A percentile compares a stretch with the other conserved stretches of the same genome.
phyloP scores from a whole-genome alignment of 495 filamentous ascomycete genomes.

The Daldinia loculata region DNA sequence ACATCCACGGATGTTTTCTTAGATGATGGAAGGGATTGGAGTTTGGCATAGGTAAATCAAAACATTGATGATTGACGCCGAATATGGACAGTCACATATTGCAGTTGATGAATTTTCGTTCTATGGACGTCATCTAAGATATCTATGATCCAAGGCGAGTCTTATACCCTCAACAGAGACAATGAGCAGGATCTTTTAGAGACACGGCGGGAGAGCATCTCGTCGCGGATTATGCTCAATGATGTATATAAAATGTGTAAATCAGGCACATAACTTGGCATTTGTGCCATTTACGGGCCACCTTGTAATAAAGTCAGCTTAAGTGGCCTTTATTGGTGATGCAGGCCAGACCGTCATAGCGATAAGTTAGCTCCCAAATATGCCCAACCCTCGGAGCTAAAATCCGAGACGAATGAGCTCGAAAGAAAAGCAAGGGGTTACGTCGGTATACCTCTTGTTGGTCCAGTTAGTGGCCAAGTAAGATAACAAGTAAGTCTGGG shows the following conservation, averaged over 20 bases:
- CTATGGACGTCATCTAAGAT: constrained; percentile 19
- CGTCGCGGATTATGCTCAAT: not conserved
- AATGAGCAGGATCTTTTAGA: constrained; percentile 9
- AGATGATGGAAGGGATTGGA: constrained; percentile 30
- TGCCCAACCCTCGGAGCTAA: constrained; percentile 19
- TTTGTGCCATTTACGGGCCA: constrained; percentile 9
- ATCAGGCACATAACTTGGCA: constrained; percentile 26
- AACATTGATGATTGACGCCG: constrained; percentile 22
- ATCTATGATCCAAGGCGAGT: constrained; percentile 4
- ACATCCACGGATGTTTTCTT: constrained; percentile 28
- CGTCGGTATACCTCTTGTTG: constrained; percentile 4
- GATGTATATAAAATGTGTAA: constrained; percentile 30
- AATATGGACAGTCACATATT: constrained; percentile 16
- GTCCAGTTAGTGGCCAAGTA: constrained; percentile 26
- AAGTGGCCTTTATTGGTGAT: constrained; percentile 14
- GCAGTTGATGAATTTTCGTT: constrained; percentile 19
- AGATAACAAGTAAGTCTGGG: not conserved
- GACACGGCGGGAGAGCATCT: constrained; percentile 8
- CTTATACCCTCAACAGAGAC: constrained; percentile 8
- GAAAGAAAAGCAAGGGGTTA: constrained; percentile 6
- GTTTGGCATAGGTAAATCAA: constrained; percentile 28
- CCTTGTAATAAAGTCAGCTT: not conserved
- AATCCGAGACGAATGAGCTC: constrained; percentile 7
- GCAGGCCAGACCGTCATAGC: constrained; percentile 4
- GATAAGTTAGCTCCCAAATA: constrained; percentile 9